Evolutionary conservation across 352 stramenopile genomes (phyloP).

Genomic region (Halophytophthora polymorphica): DNA sequence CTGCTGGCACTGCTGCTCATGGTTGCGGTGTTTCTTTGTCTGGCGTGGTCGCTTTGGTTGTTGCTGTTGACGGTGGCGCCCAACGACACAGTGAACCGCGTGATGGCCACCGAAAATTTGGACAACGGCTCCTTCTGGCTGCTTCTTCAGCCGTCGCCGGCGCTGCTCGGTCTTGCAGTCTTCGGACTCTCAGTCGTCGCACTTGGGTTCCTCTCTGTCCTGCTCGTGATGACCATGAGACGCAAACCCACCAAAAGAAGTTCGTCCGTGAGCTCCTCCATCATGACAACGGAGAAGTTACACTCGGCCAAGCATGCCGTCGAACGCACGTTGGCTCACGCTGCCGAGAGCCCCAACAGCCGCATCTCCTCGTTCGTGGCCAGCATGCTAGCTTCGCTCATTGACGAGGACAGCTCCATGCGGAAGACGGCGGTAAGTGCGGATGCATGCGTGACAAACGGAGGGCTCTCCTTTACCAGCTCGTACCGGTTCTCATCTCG

Average conservation of each 20-base stretch:
- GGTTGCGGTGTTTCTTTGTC: constrained; percentile 7
- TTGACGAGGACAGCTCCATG: background rate
- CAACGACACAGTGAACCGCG: constrained; percentile 22
- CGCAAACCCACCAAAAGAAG: constrained; percentile 1
- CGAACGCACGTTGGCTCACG: background rate
- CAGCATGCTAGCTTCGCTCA: constrained; percentile 1
- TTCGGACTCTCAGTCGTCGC: constrained; percentile 8
- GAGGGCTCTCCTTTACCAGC: too few relatives aligned
- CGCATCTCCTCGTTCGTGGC: background rate
- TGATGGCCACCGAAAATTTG: constrained; percentile 26
- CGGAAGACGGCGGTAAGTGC: constrained; percentile 1
- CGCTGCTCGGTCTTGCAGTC: constrained; percentile 10
- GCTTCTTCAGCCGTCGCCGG: constrained; percentile 10
- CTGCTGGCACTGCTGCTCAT: too few relatives aligned
- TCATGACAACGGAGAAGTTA: background rate
- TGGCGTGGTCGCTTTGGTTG: constrained; percentile 23
- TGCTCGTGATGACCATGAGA: constrained; percentile 10
- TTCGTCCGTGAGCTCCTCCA: too few relatives aligned
- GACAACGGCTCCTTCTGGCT: constrained; percentile 32
- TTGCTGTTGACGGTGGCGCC: constrained; percentile 21
- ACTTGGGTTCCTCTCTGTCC: constrained; percentile 15
- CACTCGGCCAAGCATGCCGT: background rate
- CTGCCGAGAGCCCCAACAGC: background rate
- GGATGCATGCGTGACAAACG: too few relatives aligned
- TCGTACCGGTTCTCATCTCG: too few relatives aligned